These are phyloP conservation scores for Penicillium desertorum DNA, from an alignment of 495 filamentous ascomycete genomes.

Conservation along the genomic window DNA sequence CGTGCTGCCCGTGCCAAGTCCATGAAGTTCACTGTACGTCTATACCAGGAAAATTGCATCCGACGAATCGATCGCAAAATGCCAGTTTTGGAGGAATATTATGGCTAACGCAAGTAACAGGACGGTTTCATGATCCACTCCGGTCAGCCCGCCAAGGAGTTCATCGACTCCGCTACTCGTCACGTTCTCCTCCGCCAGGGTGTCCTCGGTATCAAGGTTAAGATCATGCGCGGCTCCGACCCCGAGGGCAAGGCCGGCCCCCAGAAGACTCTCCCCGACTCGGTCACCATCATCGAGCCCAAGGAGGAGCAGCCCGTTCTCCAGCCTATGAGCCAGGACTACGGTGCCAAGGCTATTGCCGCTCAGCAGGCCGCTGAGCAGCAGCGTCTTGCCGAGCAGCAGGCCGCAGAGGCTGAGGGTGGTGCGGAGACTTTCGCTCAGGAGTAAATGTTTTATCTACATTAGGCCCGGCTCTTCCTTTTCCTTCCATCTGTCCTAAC, in stretches of 20 bases:
- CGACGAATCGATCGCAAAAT: not conserved
- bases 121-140: conserved; percentile 99
- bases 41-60: conserved; percentile 1
- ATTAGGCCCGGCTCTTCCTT: conserved; percentile 35
- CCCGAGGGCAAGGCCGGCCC: conserved; percentile 98
- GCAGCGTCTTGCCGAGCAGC: conserved; percentile 62
- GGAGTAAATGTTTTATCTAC: conserved; percentile 44
- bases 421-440: conserved; percentile 44
- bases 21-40: conserved; percentile 98
- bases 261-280: conserved; percentile 93
- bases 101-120: conserved; percentile 39
- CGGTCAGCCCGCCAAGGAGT: conserved; percentile 98
- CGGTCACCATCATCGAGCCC: conserved; percentile 98
- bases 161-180: conserved; percentile 96
- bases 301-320: conserved; percentile 96
- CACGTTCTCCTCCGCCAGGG: conserved; percentile 99
- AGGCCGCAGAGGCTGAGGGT: conserved; percentile 51
- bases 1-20: conserved; percentile 97
- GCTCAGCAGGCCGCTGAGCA: conserved; percentile 81
- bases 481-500: conserved; percentile 42
- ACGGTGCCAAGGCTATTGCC: conserved; percentile 92
- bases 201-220: conserved; percentile 99
- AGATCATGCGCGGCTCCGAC: conserved; percentile 99
- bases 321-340: conserved; percentile 94
- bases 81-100: not conserved